A percentile compares a stretch with the other conserved stretches of the same genome.
Evolutionary conservation across 306 rosid genomes (phyloP).

Genomic region (Ormosia semicastrata): DNA sequence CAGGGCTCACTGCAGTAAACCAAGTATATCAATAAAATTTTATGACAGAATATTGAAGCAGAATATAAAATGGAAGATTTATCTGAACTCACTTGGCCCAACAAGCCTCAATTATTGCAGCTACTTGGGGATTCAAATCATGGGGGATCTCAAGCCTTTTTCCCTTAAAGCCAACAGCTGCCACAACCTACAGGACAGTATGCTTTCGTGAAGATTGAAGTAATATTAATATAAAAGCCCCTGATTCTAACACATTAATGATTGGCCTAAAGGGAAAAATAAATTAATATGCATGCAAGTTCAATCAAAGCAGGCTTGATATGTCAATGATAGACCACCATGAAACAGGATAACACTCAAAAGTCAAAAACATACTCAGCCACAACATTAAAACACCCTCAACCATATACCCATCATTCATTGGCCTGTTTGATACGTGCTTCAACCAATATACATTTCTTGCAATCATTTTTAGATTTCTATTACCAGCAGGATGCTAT

Average conservation of each 20-base stretch:
- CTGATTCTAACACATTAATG: neutral
- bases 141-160: slow-evolving; percentile 91
- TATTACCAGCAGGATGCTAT: slow-evolving; percentile 7
- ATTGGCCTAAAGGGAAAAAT: slow-evolving; percentile 17
- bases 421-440: slow-evolving; percentile 4
- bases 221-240: slow-evolving; percentile 9
- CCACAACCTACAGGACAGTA: slow-evolving; percentile 67
- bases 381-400: slow-evolving; percentile 3
- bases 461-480: slow-evolving; percentile 7
- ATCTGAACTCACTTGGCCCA: slow-evolving; percentile 87
- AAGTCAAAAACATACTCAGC: neutral
- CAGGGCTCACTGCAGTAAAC: slow-evolving; percentile 82
- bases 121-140: slow-evolving; percentile 75
- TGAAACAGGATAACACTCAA: neutral
- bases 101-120: slow-evolving; percentile 83
- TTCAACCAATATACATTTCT: slow-evolving; percentile 21
- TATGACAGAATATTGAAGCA: neutral
- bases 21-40: slow-evolving; percentile 11
- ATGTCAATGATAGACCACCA: neutral
- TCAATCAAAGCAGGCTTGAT: neutral
- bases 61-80: neutral
- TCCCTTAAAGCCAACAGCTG: slow-evolving; percentile 91
- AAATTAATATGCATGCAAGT: neutral
- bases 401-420: neutral
- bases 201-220: slow-evolving; percentile 11